Evolutionary conservation across 2,329 filamentous ascomycete species (phyloP).

Genomic region (Fusarium sp.): DNA sequence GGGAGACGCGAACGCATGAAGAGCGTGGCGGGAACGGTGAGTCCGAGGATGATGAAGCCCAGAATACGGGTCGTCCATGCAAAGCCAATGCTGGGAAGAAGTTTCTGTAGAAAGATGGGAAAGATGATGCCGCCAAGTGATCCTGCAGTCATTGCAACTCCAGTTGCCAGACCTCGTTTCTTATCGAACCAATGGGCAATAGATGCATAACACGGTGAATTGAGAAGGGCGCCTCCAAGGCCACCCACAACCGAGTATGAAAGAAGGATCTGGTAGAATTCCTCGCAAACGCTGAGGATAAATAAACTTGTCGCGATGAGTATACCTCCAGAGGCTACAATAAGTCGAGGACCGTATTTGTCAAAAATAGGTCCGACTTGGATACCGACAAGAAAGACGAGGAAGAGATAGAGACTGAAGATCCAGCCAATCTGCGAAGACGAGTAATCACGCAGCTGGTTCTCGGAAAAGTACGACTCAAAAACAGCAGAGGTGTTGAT

Average conservation of each 20-base stretch:
- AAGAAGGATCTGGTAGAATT: conserved; percentile 83
- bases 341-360: conserved; percentile 71
- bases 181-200: conserved; percentile 81
- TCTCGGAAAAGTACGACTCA: conserved; percentile 76
- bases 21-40: conserved; percentile 58
- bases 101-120: conserved; percentile 56
- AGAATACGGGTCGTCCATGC: conserved; percentile 60
- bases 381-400: conserved; percentile 83
- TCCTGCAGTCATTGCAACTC: conserved; percentile 80
- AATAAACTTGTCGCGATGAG: conserved; percentile 70
- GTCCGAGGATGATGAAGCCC: conserved; percentile 58
- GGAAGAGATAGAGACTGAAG: conserved; percentile 81
- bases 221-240: conserved; percentile 77
- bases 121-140: conserved; percentile 76
- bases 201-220: conserved; percentile 78
- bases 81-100: conserved; percentile 59
- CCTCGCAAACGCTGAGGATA: conserved; percentile 72
- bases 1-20: conserved; percentile 65
- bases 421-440: conserved; percentile 84
- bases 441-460: conserved; percentile 75
- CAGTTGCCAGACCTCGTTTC: conserved; percentile 80
- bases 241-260: conserved; percentile 79
- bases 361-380: conserved; percentile 88
- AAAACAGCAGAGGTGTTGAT: conserved; percentile 68
- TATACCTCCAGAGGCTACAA: conserved; percentile 72